A percentile compares a stretch with the other conserved stretches of the same genome.
Evolutionary conservation across 2,329 filamentous ascomycete genomes (phyloP).

Genomic region (Beauveria australis): DNA sequence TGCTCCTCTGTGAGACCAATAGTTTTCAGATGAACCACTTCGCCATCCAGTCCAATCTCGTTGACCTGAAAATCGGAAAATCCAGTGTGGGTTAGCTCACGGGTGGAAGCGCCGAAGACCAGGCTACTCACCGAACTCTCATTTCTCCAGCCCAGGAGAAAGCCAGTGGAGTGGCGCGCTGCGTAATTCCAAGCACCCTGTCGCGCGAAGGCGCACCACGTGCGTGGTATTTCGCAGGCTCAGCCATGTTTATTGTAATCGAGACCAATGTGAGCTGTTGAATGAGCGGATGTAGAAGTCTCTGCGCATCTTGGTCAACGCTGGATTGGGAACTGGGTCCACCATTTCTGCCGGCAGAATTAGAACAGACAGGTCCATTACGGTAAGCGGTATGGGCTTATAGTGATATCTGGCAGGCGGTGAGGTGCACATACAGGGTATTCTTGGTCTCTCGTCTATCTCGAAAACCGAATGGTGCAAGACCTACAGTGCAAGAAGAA

Average conservation of each 20-base stretch:
- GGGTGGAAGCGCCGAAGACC: neutral
- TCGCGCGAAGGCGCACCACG: slow-evolving; percentile 26
- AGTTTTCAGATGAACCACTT: slow-evolving; percentile 63
- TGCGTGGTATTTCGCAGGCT: slow-evolving; percentile 21
- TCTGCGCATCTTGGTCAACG: slow-evolving; percentile 1
- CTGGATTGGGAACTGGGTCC: neutral
- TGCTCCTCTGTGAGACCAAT: slow-evolving; percentile 23
- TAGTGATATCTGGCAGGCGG: neutral
- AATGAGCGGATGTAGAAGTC: neutral
- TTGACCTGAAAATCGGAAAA: slow-evolving; percentile 93
- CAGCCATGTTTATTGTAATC: slow-evolving; percentile 20
- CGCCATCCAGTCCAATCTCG: slow-evolving; percentile 69
- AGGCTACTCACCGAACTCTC: slow-evolving; percentile 26
- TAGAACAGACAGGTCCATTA: slow-evolving; percentile 2
- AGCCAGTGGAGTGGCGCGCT: slow-evolving; percentile 29
- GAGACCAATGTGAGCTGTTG: neutral
- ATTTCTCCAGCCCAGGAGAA: slow-evolving; percentile 32
- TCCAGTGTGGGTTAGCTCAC: slow-evolving; percentile 29
- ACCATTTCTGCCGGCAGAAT: slow-evolving; percentile 19
- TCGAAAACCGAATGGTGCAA: neutral
- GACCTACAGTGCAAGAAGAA: neutral
- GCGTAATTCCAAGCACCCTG: slow-evolving; percentile 30
- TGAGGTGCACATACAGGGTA: neutral
- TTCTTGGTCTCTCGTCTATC: neutral
- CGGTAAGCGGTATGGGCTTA: neutral